A percentile compares a stretch with the other conserved stretches of the same genome.
These are phyloP conservation scores for Coleophoma eucalyptorum DNA, from an alignment of 2,329 filamentous ascomycete genomes.

Conservation along the genomic window DNA sequence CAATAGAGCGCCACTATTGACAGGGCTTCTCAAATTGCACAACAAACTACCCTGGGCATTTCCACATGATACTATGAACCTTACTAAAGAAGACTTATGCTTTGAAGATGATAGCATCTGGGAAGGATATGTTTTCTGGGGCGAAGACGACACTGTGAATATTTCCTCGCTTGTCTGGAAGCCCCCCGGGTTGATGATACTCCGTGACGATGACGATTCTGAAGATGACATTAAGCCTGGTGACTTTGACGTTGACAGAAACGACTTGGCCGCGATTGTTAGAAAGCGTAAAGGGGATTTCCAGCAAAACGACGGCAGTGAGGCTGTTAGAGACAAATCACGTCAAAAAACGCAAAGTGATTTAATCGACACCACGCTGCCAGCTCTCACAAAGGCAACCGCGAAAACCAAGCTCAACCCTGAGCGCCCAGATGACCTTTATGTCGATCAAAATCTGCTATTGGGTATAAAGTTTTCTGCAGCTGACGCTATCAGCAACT, in stretches of 20 bases:
- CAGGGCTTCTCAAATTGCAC: constrained; percentile 32
- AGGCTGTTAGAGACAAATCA: not conserved
- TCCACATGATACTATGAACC: constrained; percentile 12
- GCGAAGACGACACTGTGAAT: constrained; percentile 26
- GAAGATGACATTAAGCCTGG: constrained; percentile 30
- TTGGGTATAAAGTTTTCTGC: constrained; percentile 32
- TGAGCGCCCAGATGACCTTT: no score
- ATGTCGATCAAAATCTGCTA: constrained; percentile 11
- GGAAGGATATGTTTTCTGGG: constrained; percentile 29
- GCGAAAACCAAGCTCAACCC: no score
- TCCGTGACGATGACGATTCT: constrained; percentile 32
- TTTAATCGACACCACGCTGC: no score
- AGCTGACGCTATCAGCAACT: constrained; percentile 40
- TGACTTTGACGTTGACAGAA: constrained; percentile 12
- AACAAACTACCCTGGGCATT: constrained; percentile 42
- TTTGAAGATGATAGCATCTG: constrained; percentile 33
- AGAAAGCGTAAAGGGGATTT: constrained; percentile 32
- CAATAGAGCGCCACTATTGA: constrained; percentile 33
- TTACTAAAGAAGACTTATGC: constrained; percentile 28
- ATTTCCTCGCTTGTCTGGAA: constrained; percentile 43
- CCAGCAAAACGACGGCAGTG: constrained; percentile 6
- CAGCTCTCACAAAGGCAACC: no score
- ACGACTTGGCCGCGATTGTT: constrained; percentile 32
- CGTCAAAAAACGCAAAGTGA: not conserved
- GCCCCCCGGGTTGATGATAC: constrained; percentile 38